Evolutionary conservation across 2,329 filamentous ascomycete species (phyloP), one percentile per base, ranked within the genome.

Genomic region (Colletotrichum horii): DNA sequence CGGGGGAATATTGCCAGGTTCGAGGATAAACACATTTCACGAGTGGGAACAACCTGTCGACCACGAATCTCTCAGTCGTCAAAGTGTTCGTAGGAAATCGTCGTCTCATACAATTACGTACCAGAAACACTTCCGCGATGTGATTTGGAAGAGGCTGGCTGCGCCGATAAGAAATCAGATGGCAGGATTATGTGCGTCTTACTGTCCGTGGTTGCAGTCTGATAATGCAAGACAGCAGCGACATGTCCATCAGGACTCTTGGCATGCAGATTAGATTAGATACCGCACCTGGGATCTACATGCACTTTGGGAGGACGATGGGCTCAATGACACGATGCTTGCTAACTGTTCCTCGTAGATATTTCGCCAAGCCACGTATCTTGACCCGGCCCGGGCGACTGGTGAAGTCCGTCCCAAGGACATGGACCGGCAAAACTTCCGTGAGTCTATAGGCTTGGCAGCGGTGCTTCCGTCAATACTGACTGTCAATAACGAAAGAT

Each of bases 181-280:
- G 24, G 30, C 32, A 26, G 32, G 32, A 30, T 58, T 19, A 19
- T 19, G 26, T 66, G 48, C 61, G 56, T 60, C 48, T 26, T 11
- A 16, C 24, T 26, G 60, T 71, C 69, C 30, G 22, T 22, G 19
- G 26, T 26, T 66, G 62, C 62, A 66, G 36, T 36, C 48, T 66
- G 62, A 66, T 66, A 66, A 58, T 71, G 48, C 61, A 71, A 30
- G 28, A 30, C 30, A 15, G 19, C 28, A 43, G 62, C 56, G 38
- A 48, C 15, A 66, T 56, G 32, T 22, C 69, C 32, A 34, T 71
- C 43, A 32, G 11, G 28, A 30, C 43, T 38, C 69, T 71, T 71
- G 69, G 61, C 61, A 66, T 58, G 32, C 48, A 71, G 48, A 36
- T 66, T 43, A 43, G 48, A 60, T 66, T 36, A 32, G 60, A 71